Base-by-base conservation (phyloP, 1,284 basidiomycete species). In the Ganoderma resinaceum region DNA sequence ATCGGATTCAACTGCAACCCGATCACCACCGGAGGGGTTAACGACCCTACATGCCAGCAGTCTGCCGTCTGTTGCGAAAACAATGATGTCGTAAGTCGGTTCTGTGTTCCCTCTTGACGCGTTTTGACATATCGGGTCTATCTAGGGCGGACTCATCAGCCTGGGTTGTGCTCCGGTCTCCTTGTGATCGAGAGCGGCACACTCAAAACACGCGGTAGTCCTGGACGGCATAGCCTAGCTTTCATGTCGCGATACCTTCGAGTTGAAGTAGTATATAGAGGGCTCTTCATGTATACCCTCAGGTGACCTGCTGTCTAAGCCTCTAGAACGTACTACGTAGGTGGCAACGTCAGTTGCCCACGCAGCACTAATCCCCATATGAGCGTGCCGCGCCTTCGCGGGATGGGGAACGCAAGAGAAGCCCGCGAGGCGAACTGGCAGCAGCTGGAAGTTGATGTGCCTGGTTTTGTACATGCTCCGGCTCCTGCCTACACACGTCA, bases 101-200 rank as follows among this genome's bases (percentile, higher is more conserved):
- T 38, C 0, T n/a, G 2, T n/a, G 52, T 57, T 2, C 29, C 23
- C 18, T 26, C 18, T 4, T 11, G 0, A 14, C 14, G 2, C 23
- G 14, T 38, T 14, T 26, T 40, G 23, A 46, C 59, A 1, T 18
- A 26, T 8, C 14, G 23, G n/a, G 5, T 49, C 5, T 20, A 11
- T n/a, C 46, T 2, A 76, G 74, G 72, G 72, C 42, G 63, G 68
- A n/a, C 61, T 76, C 29, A 59, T 76, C 68, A 73, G 58, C 70
- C 62, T 76, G 37, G 74, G 74, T 52, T 76, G 74, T 35, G 58
- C 66, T 23, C 74, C 74, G 20, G 40, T 74, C 31, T 14, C 14
- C 23, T 38, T 40, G 58, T 60, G 38, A 40, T 9, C 4, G 58
- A 12, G 23, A 60, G 35, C 14, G 5, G 23, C 14, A 14, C 23